Base-by-base conservation (phyloP, 345 rosid species). In the Aquilaria yunnanensis region DNA sequence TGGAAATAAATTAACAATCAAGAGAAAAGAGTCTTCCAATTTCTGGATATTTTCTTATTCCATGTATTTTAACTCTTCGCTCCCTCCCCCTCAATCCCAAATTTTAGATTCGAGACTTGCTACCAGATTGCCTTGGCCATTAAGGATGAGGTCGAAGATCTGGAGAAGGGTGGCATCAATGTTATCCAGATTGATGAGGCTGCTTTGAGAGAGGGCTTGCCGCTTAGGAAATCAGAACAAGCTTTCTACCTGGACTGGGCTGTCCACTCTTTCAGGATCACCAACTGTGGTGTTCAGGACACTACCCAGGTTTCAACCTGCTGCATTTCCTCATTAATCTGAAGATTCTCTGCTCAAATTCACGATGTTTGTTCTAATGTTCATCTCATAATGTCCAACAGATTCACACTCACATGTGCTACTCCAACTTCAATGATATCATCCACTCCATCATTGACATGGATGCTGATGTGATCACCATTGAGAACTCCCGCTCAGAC, bases 391-490 rank as follows among this genome's bases (percentile, higher is more conserved):
- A 6, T 46, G 7, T n/a, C 54, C 56, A 29, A 5, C 77, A 92
- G 98, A 87, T 90, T 75, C 97, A 93, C 81, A 93, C 97, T 48
- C 97, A 90, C 94, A 93, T 93, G 98, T 93, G 98, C 73, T 93
- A 93, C 84, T 93, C 98, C 72, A 74, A 93, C 86, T 93, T 93
- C 90, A 93, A 93, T 55, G 97, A 93, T 75, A 93, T 93, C 62
- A 92, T 92, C 70, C 97, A 92, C 83, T 92, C 97, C 7, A 92
- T 92, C 62, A 89, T 92, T 14, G 83, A 92, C 82, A 92, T 92
- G 98, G 98, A 92, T 48, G 98, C 96, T 1, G 96, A 92, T 75
- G 98, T 92, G 64, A 92, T 92, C 70, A 92, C 98, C 72, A 92
- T 92, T 11, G 98, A 92, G 91, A 92, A 92, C 86, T 92, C 98